Conservation (phyloP, 345 rosid species). For the Lenwebbia sp. region DNA sequence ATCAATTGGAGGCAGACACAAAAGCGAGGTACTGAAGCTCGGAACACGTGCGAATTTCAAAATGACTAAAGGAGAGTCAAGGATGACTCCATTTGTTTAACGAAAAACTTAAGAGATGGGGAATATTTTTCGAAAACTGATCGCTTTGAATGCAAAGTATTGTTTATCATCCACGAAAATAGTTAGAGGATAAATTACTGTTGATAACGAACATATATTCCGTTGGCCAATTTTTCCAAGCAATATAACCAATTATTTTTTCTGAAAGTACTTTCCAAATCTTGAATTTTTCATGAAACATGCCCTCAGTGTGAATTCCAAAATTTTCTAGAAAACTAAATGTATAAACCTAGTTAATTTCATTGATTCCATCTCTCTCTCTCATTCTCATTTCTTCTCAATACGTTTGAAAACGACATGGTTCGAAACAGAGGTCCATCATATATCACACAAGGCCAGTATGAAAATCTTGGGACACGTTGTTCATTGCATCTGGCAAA, state of each 20-base stretch:
- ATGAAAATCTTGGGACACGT: background rate
- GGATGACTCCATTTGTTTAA: background rate
- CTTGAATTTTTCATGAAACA: background rate
- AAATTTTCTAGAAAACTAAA: background rate
- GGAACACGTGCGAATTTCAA: background rate
- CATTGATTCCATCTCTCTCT: background rate
- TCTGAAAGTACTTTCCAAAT: background rate
- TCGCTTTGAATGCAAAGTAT: accelerated
- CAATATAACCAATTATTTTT: background rate
- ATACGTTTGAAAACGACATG: background rate
- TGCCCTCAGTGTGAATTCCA: background rate
- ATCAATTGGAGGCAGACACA: background rate
- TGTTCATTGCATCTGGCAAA: background rate
- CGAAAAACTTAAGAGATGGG: background rate
- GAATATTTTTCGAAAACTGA: background rate
- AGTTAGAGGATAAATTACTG: background rate
- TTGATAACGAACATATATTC: background rate
- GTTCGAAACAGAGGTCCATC: background rate
- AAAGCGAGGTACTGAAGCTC: background rate
- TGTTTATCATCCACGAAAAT: background rate
- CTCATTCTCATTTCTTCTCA: background rate
- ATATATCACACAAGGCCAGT: background rate
- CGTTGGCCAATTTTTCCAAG: background rate
- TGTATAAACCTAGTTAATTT: background rate
- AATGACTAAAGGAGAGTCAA: background rate